A percentile compares a stretch with the other conserved stretches of the same genome.
Conservation (phyloP, 495 filamentous ascomycete genomes). For the Pyrenopolyporus hunteri region DNA sequence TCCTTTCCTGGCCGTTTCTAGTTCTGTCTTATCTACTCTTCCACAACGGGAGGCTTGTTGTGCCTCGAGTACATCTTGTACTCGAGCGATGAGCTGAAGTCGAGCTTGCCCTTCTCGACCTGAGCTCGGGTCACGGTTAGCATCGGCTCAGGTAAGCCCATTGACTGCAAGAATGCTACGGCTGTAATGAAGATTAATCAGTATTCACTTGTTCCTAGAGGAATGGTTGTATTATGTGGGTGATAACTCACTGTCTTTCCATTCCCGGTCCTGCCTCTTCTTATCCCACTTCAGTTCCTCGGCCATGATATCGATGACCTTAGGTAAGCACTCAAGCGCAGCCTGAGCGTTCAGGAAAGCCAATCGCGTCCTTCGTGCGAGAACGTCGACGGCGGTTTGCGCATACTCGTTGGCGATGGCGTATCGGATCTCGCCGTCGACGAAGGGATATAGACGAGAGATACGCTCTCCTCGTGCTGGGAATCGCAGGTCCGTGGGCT, state of each 20-base stretch:
- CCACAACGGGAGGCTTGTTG: constrained; percentile 44
- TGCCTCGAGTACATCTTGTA: constrained; percentile 78
- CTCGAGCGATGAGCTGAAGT: constrained; percentile 70
- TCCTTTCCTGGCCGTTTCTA: not conserved
- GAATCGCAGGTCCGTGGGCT: constrained; percentile 82
- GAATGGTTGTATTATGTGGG: not conserved
- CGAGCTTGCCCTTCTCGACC: constrained; percentile 78
- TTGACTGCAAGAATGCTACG: constrained; percentile 76
- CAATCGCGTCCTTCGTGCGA: constrained; percentile 84
- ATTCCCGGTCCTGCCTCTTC: constrained; percentile 78
- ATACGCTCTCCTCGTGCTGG: constrained; percentile 87
- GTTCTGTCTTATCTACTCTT: constrained; percentile 18
- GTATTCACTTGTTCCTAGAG: not conserved
- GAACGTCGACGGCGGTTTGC: constrained; percentile 89
- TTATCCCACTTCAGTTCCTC: constrained; percentile 85
- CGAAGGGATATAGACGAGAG: constrained; percentile 83
- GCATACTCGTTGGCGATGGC: constrained; percentile 91
- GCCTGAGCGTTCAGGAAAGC: constrained; percentile 97
- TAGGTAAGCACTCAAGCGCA: constrained; percentile 86
- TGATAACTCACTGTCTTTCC: constrained; percentile 68
- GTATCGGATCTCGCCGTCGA: constrained; percentile 96
- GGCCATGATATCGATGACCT: constrained; percentile 90
- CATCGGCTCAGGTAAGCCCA: constrained; percentile 84
- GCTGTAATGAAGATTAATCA: constrained; percentile 43
- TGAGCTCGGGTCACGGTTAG: constrained; percentile 72